These are phyloP conservation scores for Coemansia sp. DNA, from an alignment of 192 early-diverging fungal species.

Conservation along the genomic window DNA sequence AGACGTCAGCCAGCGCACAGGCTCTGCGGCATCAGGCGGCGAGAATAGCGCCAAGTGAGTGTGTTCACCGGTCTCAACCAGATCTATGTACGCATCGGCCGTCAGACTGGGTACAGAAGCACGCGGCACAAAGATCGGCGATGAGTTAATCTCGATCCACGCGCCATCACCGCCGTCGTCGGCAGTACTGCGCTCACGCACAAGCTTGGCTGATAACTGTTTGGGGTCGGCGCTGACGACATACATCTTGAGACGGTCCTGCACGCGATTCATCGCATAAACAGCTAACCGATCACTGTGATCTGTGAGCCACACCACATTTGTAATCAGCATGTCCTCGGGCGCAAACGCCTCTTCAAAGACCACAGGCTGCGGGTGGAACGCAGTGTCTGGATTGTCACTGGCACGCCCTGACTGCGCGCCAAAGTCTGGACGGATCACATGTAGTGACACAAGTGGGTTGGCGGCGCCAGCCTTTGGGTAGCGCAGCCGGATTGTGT, in stretches of 20 bases:
- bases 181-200: conserved; percentile 63
- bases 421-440: conserved; percentile 60
- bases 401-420: conserved; percentile 21
- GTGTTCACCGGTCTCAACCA: conserved; percentile 65
- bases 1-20: conserved; percentile 60
- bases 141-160: conserved; percentile 67
- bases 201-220: conserved; percentile 43
- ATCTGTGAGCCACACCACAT: conserved; percentile 77
- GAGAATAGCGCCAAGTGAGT: conserved; percentile 69
- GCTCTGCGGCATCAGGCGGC: conserved; percentile 49
- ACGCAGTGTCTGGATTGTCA: conserved; percentile 43
- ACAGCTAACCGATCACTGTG: conserved; percentile 64
- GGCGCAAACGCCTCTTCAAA: conserved; percentile 42
- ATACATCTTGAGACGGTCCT: conserved; percentile 75
- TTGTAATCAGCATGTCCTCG: conserved; percentile 79
- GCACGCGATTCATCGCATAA: conserved; percentile 84
- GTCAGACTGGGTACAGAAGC: conserved; percentile 32
- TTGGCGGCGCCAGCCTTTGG: conserved; percentile 89
- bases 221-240: conserved; percentile 54
- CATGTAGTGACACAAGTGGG: conserved; percentile 73
- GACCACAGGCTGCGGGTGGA: conserved; percentile 46
- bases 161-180: conserved; percentile 59
- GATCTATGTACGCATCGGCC: conserved; percentile 61
- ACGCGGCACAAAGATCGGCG: conserved; percentile 37
- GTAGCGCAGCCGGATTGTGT: conserved; percentile 75